phyloP scores from a whole-genome alignment of 805 yeast genomes.

The Teunomyces tritomae region DNA sequence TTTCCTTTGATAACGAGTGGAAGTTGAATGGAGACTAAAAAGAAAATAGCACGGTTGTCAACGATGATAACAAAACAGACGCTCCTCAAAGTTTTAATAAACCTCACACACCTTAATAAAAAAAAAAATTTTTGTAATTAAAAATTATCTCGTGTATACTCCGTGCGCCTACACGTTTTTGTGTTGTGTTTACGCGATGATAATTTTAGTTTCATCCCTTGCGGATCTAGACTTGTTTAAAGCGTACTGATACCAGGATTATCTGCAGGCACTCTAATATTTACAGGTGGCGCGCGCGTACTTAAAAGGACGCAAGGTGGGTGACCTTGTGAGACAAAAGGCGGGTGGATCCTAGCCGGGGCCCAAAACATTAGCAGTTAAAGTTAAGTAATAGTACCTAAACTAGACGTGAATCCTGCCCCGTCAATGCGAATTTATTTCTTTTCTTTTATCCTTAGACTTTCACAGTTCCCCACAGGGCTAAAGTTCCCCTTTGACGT shows the following conservation, averaged over 20 bases:
- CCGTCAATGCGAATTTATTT: no score
- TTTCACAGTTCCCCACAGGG: no score
- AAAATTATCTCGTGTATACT: conserved; percentile 3
- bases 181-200: not conserved
- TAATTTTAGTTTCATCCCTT: not conserved
- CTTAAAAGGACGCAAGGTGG: no score
- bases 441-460: no score
- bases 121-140: not conserved
- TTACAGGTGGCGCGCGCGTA: not conserved
- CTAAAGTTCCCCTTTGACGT: no score
- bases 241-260: not conserved
- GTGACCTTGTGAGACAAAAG: not conserved
- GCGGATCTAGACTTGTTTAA: not conserved
- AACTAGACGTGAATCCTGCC: not conserved
- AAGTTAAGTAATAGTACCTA: not conserved
- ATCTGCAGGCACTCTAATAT: not conserved
- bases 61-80: not conserved
- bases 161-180: conserved; percentile 1
- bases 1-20: no score
- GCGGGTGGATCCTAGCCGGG: not conserved
- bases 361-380: not conserved
- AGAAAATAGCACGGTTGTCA: no score
- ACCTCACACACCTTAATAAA: not conserved
- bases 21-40: no score
- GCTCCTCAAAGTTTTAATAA: not conserved